phyloP scores from a whole-genome alignment of 306 rosid genomes.

The Inga oerstediana region DNA sequence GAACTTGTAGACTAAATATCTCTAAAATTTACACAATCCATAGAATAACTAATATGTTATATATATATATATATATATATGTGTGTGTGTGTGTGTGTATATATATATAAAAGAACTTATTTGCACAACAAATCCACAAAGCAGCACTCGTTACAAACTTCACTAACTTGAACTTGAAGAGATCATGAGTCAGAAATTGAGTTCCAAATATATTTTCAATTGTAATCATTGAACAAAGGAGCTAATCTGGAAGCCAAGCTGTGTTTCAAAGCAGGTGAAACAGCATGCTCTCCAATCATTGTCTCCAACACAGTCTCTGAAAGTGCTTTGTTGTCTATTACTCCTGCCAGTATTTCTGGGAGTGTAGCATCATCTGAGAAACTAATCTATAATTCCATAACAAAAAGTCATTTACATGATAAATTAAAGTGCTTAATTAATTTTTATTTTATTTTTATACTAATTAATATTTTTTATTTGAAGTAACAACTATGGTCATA shows the following conservation, averaged over 20 bases:
- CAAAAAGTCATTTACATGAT: background rate
- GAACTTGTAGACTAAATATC: too few species aligned
- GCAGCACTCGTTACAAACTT: background rate
- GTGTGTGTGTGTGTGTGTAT: too few species aligned
- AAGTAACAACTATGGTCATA: too few species aligned
- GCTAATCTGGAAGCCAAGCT: slow-evolving; percentile 59
- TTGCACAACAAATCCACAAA: background rate
- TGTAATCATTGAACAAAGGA: slow-evolving; percentile 12
- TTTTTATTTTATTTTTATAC: background rate
- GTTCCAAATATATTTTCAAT: background rate
- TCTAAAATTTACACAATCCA: background rate
- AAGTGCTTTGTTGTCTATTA: slow-evolving; percentile 60
- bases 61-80: background rate
- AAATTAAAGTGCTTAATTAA: background rate
- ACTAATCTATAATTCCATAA: slow-evolving; percentile 44
- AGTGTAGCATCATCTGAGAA: slow-evolving; percentile 67
- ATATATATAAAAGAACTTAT: background rate
- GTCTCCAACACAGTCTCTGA: slow-evolving; percentile 70
- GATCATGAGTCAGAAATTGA: background rate
- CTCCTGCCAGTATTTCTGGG: slow-evolving; percentile 40
- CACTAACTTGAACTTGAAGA: background rate
- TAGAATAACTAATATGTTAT: background rate
- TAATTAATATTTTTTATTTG: background rate
- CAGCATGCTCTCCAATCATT: slow-evolving; percentile 71
- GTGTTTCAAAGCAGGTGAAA: slow-evolving; percentile 70